Percentiles rank a stretch among this genome's conserved stretches.
These are phyloP conservation scores for Davidsoniella eucalypti DNA, from an alignment of 2,329 filamentous ascomycete genomes.

Conservation along the genomic window DNA sequence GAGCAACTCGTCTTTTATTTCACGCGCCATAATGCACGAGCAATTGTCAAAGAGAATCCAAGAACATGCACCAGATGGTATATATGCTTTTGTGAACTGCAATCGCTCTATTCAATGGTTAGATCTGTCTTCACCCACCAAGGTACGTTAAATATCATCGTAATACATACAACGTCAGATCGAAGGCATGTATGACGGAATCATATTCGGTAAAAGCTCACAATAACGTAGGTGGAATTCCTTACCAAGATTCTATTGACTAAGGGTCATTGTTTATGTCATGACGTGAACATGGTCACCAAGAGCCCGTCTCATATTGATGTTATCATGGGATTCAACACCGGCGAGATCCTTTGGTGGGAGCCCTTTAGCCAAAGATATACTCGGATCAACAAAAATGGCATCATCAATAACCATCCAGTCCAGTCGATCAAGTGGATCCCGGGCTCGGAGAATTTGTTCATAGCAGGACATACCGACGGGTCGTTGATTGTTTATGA, in stretches of 20 bases:
- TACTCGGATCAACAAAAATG: slow-evolving; percentile 90
- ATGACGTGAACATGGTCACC: slow-evolving; percentile 76
- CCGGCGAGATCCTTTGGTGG: slow-evolving; percentile 96
- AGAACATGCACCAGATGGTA: slow-evolving; percentile 60
- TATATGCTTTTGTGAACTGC: slow-evolving; percentile 89
- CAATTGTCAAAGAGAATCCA: slow-evolving; percentile 58
- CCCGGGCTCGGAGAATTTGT: slow-evolving; percentile 82
- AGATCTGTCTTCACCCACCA: slow-evolving; percentile 61
- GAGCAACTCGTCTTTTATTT: slow-evolving; percentile 96
- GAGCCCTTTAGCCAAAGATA: slow-evolving; percentile 95
- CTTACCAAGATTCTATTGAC: slow-evolving; percentile 94
- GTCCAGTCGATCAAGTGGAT: slow-evolving; percentile 86
- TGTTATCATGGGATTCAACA: slow-evolving; percentile 88
- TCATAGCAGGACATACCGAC: slow-evolving; percentile 83
- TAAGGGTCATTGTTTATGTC: slow-evolving; percentile 85
- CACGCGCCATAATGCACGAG: slow-evolving; percentile 86
- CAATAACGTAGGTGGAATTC: slow-evolving; percentile 51
- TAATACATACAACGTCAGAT: background rate
- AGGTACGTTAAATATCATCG: slow-evolving; percentile 26
- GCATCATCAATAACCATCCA: slow-evolving; percentile 70
- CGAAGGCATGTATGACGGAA: too few relatives aligned
- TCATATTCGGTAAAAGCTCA: background rate
- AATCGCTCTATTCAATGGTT: slow-evolving; percentile 95
- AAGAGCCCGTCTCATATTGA: slow-evolving; percentile 71
- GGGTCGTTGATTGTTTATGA: slow-evolving; percentile 87